phyloP scores from a whole-genome alignment of 2,329 filamentous ascomycete species.

The Coniochaeta hoffmannii region DNA sequence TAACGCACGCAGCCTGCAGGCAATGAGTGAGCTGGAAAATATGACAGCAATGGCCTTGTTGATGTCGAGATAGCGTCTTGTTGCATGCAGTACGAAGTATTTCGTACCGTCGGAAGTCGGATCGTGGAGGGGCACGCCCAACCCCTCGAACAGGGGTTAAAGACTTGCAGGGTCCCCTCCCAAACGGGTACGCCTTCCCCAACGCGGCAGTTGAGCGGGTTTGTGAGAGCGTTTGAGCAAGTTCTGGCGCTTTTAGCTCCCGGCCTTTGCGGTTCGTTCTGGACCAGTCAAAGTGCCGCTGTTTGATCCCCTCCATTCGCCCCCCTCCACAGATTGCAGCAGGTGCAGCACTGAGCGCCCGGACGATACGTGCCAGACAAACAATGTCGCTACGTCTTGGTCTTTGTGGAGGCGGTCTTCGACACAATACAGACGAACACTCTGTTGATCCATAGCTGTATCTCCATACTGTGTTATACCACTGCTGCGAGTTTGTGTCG shows the following conservation, averaged over 20 bases:
- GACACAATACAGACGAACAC: too few relatives aligned
- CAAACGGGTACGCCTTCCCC: slow-evolving; percentile 7
- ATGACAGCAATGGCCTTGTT: background rate
- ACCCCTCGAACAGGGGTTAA: slow-evolving; percentile 5
- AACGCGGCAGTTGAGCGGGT: slow-evolving; percentile 2
- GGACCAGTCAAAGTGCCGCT: slow-evolving; percentile 15
- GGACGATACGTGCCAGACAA: too few relatives aligned
- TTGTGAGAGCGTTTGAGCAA: slow-evolving; percentile 41
- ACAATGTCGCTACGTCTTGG: too few relatives aligned
- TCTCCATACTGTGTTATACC: too few relatives aligned
- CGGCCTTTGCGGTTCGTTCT: background rate
- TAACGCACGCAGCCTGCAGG: background rate
- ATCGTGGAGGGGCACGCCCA: slow-evolving; percentile 5
- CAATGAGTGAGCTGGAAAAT: background rate
- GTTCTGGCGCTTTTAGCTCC: slow-evolving; percentile 26
- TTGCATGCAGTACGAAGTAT: too few relatives aligned
- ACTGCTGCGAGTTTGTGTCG: too few relatives aligned
- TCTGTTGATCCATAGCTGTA: too few relatives aligned
- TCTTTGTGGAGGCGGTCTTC: too few relatives aligned
- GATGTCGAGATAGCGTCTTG: too few relatives aligned
- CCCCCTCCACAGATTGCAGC: background rate
- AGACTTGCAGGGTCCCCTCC: slow-evolving; percentile 7
- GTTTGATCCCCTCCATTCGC: slow-evolving; percentile 2
- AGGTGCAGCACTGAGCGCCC: too few relatives aligned
- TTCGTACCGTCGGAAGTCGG: background rate